A percentile compares a stretch with the other conserved stretches of the same genome.
Evolutionary conservation across 352 stramenopile species (phyloP).

Genomic region (Plasmopara viticola): DNA sequence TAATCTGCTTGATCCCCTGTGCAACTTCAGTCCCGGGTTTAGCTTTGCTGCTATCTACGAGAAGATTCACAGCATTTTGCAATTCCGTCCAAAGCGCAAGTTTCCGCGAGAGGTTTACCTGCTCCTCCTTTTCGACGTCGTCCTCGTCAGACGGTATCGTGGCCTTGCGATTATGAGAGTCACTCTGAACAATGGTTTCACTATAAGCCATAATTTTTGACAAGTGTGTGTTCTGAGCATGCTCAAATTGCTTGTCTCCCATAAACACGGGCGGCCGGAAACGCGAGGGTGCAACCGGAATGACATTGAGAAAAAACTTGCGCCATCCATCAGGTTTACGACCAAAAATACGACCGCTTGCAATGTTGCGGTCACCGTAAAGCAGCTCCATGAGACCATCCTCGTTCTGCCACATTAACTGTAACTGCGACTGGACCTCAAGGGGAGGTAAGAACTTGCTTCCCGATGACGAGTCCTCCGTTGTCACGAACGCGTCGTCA

Average conservation of each 20-base stretch:
- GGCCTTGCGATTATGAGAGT: constrained; percentile 53
- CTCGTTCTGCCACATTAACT: constrained; percentile 93
- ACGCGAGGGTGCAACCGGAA: constrained; percentile 94
- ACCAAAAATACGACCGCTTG: constrained; percentile 42
- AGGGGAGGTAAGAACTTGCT: constrained; percentile 94
- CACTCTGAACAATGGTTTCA: constrained; percentile 82
- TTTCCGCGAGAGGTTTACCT: constrained; percentile 85
- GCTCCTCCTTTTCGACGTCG: constrained; percentile 37
- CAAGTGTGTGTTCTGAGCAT: constrained; percentile 95
- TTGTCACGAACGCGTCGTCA: constrained; percentile 41
- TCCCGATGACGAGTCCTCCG: constrained; percentile 56
- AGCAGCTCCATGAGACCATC: constrained; percentile 90
- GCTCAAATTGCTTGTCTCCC: constrained; percentile 94
- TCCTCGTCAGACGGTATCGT: constrained; percentile 51
- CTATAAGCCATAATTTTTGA: constrained; percentile 92
- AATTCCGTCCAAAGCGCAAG: constrained; percentile 96
- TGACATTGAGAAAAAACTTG: constrained; percentile 95
- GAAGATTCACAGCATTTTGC: constrained; percentile 88
- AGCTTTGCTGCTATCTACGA: constrained; percentile 79
- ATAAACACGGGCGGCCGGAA: constrained; percentile 98
- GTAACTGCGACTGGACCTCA: constrained; percentile 93
- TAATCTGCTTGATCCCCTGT: constrained; percentile 94
- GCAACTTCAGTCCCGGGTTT: constrained; percentile 57
- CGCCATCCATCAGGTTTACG: constrained; percentile 75
- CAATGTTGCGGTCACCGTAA: constrained; percentile 83